These are phyloP conservation scores for Berkeleyomyces rouxiae DNA, from an alignment of 2,329 filamentous ascomycete genomes.

Conservation along the genomic window DNA sequence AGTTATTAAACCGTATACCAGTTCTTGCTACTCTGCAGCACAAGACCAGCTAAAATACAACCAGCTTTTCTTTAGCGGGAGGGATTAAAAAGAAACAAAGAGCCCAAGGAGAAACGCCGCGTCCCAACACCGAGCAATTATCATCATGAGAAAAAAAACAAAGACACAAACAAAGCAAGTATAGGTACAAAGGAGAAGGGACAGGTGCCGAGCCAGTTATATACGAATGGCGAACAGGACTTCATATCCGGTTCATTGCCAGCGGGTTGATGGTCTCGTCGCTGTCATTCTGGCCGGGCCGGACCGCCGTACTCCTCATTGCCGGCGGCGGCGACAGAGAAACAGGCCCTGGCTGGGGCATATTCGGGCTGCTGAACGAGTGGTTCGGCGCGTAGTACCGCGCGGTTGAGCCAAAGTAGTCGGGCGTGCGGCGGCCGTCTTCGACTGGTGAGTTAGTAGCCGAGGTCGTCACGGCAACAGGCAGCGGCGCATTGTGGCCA, in stretches of 20 bases:
- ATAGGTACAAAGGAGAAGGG: background rate
- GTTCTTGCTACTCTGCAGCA: background rate
- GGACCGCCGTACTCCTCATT: slow-evolving; percentile 15
- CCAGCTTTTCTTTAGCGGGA: background rate
- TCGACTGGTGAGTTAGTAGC: slow-evolving; percentile 1
- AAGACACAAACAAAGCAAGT: background rate
- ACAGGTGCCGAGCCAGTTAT: background rate
- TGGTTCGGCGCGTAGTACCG: slow-evolving; percentile 37
- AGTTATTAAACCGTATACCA: background rate
- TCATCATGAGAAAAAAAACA: background rate
- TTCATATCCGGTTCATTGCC: slow-evolving; percentile 35
- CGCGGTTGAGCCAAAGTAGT: slow-evolving; percentile 39
- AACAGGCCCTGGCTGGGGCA: slow-evolving; percentile 22
- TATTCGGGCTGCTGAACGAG: slow-evolving; percentile 40
- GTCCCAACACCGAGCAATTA: background rate
- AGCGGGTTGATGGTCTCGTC: slow-evolving; percentile 33
- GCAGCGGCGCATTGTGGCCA: background rate
- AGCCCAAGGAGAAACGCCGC: background rate
- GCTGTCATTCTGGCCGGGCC: slow-evolving; percentile 16
- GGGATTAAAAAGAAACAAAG: slow-evolving; percentile 1
- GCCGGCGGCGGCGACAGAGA: slow-evolving; percentile 1
- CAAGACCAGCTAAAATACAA: background rate
- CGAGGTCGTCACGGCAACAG: background rate
- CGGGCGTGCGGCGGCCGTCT: slow-evolving; percentile 31
- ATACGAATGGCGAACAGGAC: background rate